Conservation (phyloP, 2,329 filamentous ascomycete genomes). For the Phaeosphaeriaceae sp. region DNA sequence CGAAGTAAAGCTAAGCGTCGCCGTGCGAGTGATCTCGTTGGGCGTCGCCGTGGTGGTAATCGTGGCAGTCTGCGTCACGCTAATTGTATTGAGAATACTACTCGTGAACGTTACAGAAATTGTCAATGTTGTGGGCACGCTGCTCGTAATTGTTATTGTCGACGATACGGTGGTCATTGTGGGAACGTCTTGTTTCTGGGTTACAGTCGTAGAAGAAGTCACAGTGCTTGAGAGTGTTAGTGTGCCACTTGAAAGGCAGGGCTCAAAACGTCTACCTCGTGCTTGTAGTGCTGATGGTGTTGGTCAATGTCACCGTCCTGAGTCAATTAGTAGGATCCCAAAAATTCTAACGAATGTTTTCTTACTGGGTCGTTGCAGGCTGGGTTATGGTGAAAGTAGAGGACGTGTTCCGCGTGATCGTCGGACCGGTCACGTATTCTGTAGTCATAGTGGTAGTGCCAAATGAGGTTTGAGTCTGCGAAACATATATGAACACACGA, state of each 20-base stretch:
- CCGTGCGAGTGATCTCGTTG: neutral
- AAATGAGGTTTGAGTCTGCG: neutral
- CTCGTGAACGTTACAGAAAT: neutral
- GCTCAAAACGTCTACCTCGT: neutral
- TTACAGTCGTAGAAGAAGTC: no score
- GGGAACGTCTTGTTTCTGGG: no score
- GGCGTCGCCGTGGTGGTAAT: neutral
- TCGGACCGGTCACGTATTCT: neutral
- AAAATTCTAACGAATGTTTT: neutral
- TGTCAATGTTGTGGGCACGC: no score
- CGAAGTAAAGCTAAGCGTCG: neutral
- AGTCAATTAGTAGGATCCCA: neutral
- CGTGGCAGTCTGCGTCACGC: neutral
- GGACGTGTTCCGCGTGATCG: neutral
- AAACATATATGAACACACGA: neutral
- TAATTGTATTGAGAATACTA: neutral
- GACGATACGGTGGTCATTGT: no score
- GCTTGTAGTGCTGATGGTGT: neutral
- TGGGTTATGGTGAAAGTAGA: neutral
- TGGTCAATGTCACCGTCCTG: neutral
- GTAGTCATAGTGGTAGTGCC: neutral
- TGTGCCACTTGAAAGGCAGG: neutral
- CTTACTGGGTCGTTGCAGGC: neutral
- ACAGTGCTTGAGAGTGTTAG: neutral
- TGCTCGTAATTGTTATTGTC: no score